A percentile compares a stretch with the other conserved stretches of the same genome.
Conservation (phyloP, 2,329 filamentous ascomycete genomes). For the Fusarium transvaalense region DNA sequence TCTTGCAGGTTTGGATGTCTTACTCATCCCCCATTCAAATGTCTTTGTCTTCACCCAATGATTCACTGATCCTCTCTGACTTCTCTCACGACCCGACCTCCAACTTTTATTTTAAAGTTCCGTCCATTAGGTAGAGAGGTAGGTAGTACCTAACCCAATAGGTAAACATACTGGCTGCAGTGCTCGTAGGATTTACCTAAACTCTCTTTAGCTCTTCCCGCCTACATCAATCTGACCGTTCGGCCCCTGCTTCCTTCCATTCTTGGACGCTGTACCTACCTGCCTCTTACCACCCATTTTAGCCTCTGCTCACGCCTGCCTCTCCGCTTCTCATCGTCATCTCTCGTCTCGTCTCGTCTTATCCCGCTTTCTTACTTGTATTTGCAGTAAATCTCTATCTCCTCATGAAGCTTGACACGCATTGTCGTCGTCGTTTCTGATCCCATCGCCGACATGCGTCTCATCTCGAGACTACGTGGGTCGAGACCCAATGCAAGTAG, state of each 20-base stretch:
- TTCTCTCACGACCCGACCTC: conserved; percentile 15
- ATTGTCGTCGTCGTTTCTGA: conserved; percentile 33
- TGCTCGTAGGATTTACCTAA: conserved; percentile 5
- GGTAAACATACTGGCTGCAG: background rate
- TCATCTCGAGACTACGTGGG: conserved; percentile 19
- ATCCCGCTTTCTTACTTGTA: conserved; percentile 16
- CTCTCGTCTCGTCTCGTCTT: conserved; percentile 7
- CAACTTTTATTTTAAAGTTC: conserved; percentile 19
- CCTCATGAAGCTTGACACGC: conserved; percentile 38
- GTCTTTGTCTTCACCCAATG: background rate
- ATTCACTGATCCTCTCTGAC: background rate
- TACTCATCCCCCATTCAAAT: background rate
- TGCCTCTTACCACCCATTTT: conserved; percentile 11
- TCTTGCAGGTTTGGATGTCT: background rate
- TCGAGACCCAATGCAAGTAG: conserved; percentile 32
- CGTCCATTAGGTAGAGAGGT: background rate
- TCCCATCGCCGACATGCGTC: conserved; percentile 43
- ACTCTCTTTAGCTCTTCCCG: conserved; percentile 20
- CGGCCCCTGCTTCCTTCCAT: conserved; percentile 26
- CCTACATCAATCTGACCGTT: conserved; percentile 19
- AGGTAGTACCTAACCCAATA: background rate
- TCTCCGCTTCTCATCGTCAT: conserved; percentile 23
- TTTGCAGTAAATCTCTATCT: background rate
- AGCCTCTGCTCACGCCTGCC: conserved; percentile 13
- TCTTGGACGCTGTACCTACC: conserved; percentile 10